Percentiles rank a stretch among this genome's conserved stretches.
Conservation (phyloP, 1,284 basidiomycete species). For the Ceratobasidium sp. region DNA sequence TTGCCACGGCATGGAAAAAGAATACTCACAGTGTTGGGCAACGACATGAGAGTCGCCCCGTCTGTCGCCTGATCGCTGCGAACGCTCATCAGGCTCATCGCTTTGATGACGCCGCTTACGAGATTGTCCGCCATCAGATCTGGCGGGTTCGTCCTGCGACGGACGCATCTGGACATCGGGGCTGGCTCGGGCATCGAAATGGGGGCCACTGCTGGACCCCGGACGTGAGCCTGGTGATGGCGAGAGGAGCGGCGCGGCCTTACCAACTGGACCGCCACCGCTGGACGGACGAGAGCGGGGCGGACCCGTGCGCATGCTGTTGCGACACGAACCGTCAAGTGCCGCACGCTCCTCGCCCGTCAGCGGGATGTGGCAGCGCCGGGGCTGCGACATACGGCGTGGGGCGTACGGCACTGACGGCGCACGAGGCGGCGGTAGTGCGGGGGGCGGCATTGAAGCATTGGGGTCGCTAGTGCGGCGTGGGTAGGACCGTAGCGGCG, state of each 20-base stretch:
- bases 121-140: too few relatives aligned
- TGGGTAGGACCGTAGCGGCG: neutral
- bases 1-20: neutral
- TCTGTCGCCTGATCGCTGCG: too few relatives aligned
- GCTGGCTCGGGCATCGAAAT: too few relatives aligned
- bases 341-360: constrained; percentile 64
- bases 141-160: too few relatives aligned
- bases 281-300: neutral
- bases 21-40: constrained; percentile 72
- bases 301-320: constrained; percentile 12
- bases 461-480: constrained; percentile 11
- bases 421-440: neutral
- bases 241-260: neutral
- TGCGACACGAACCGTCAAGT: neutral
- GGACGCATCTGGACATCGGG: too few relatives aligned
- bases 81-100: too few relatives aligned
- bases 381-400: constrained; percentile 67
- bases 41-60: constrained; percentile 73
- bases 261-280: neutral
- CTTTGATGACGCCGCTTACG: too few relatives aligned
- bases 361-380: constrained; percentile 71
- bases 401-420: constrained; percentile 25
- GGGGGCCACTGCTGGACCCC: constrained; percentile 26
- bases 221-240: constrained; percentile 15
- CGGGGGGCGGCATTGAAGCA: constrained; percentile 8